Base-by-base conservation (phyloP, 2,329 filamentous ascomycete genomes). In the Grosmannia serpens region DNA sequence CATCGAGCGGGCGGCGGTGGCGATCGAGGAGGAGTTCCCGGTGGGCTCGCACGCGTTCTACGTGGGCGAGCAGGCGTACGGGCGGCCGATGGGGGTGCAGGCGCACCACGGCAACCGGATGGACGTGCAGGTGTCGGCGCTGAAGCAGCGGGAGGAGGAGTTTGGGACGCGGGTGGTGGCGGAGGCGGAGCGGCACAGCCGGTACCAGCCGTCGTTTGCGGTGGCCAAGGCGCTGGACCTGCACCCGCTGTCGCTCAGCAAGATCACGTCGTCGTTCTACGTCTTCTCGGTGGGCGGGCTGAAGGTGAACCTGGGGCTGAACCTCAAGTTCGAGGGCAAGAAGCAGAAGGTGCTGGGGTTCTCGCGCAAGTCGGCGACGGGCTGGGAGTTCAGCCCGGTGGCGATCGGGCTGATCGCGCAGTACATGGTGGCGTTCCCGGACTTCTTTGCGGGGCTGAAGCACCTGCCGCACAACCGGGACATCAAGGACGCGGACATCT, bases 271-370 rank as follows among this genome's bases (percentile, higher is more conserved):
- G 1, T 91, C 92, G 0, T 97, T 95, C 71, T 88, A 86, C 58
- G 88, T 99, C 59, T 83, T 84, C 59, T 81, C 74, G 22, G 84
- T 92, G 4, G 89, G 89, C 59, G 60, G 50, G 27, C 77, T 91
- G 60, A 88, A 89, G 65, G 80, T 96, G 62, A 99, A 99, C 66
- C 76, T 99, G 27, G 94, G 94, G 0, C 78, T 99, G 61, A 99
- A 99, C 67, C 79, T 99, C 64, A 99, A 99, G 71, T 99, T 99
- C 61, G 94, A 99, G 70, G 89, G 84, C 2, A 92, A 89, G 74
- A 96, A 96, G 73, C 81, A 91, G 65, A 99, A 99, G 74, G 94
- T 99, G 8, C 75, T 99, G 35, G 94, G 94, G 0, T 99, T 96
- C 71, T 96, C 92, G 27, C 87, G 91, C 65, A 94, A 94, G 68